Percentiles rank a stretch among this genome's conserved stretches.
Conservation (phyloP, 176 grass and related monocot species). For the Chrysopogon serrulatus region DNA sequence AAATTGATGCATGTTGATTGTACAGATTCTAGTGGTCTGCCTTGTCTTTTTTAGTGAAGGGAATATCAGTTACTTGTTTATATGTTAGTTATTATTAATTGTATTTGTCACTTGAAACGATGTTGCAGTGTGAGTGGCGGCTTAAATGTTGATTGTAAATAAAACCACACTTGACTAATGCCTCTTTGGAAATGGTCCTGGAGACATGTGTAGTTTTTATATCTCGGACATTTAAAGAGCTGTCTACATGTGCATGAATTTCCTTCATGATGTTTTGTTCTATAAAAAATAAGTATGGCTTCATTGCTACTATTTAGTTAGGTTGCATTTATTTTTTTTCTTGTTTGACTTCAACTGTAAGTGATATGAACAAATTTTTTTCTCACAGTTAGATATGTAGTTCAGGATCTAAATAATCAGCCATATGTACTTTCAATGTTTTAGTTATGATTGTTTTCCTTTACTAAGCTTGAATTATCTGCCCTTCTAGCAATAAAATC, state of each 20-base stretch:
- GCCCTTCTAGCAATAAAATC: not conserved
- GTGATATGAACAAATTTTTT: not conserved
- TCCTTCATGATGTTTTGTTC: not conserved
- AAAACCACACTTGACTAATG: not conserved
- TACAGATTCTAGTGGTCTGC: not conserved
- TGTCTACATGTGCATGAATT: not conserved
- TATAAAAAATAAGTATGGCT: not conserved
- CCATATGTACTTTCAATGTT: not conserved
- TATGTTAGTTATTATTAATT: not conserved
- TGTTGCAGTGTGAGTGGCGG: constrained; percentile 5
- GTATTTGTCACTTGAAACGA: not conserved
- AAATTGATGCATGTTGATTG: not conserved
- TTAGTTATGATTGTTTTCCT: not conserved
- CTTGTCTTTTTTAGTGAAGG: not conserved
- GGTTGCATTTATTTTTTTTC: not conserved
- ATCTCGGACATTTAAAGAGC: not conserved
- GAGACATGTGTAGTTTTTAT: not conserved
- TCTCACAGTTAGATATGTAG: not conserved
- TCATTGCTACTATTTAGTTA: not conserved
- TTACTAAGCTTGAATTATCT: not conserved
- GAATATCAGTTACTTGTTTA: not conserved
- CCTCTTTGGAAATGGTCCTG: not conserved
- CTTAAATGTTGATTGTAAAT: not conserved
- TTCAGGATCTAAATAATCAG: not conserved
- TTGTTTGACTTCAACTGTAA: not conserved